Evolutionary conservation across 169 alveolate species (phyloP).

Genomic region (Eimeria tenella): DNA sequence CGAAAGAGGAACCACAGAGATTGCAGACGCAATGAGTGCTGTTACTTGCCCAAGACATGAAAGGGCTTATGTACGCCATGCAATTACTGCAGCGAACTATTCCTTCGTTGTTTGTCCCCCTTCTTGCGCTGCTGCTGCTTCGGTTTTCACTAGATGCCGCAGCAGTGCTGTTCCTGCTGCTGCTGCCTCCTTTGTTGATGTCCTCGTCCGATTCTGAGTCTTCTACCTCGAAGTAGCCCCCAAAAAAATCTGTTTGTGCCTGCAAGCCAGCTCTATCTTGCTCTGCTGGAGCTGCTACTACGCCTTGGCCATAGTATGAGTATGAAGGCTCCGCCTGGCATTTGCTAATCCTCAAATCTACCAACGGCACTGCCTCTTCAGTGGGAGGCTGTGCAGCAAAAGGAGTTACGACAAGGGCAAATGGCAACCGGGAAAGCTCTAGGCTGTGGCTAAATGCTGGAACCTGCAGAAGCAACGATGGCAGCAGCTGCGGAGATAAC

Average conservation of each 20-base stretch:
- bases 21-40: slow-evolving; percentile 84
- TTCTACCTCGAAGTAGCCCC: slow-evolving; percentile 28
- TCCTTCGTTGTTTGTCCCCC: slow-evolving; percentile 53
- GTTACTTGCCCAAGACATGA: slow-evolving; percentile 81
- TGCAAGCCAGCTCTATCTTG: not conserved
- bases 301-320: not conserved
- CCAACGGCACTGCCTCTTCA: slow-evolving; percentile 74
- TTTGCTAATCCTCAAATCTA: slow-evolving; percentile 50
- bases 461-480: slow-evolving; percentile 29
- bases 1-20: slow-evolving; percentile 83
- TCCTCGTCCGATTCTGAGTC: slow-evolving; percentile 46
- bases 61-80: slow-evolving; percentile 83
- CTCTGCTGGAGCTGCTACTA: slow-evolving; percentile 5
- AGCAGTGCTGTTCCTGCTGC: slow-evolving; percentile 6
- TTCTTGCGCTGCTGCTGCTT: slow-evolving; percentile 37
- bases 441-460: slow-evolving; percentile 77
- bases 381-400: slow-evolving; percentile 74
- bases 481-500: not conserved
- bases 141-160: slow-evolving; percentile 53
- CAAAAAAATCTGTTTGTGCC: not conserved
- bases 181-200: not conserved
- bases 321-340: slow-evolving; percentile 18
- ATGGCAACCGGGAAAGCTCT: slow-evolving; percentile 65
- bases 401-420: slow-evolving; percentile 72
- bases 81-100: slow-evolving; percentile 84